phyloP scores from a whole-genome alignment of 2,329 filamentous ascomycete genomes.

The Achaetomium macrosporum region DNA sequence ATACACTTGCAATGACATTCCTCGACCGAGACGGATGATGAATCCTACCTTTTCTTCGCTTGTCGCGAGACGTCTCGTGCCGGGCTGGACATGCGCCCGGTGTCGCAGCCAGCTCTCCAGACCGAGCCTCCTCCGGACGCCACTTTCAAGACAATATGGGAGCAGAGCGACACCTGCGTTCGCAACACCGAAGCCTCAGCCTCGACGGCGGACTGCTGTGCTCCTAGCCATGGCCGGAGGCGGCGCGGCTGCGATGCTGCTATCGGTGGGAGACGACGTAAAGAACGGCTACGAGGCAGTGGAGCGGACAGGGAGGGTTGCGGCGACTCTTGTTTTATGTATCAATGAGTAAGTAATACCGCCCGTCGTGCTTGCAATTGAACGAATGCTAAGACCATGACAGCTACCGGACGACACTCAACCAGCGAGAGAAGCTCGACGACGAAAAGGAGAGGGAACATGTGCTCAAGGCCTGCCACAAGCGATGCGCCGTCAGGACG shows the following conservation, averaged over 20 bases:
- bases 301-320: constrained; percentile 74
- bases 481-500: constrained; percentile 85
- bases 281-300: constrained; percentile 69
- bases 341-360: constrained; percentile 78
- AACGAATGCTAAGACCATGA: neutral
- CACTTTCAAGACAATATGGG: constrained; percentile 19
- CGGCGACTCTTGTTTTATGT: constrained; percentile 66
- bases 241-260: constrained; percentile 40
- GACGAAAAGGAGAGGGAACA: constrained; percentile 59
- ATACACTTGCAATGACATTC: constrained; percentile 4
- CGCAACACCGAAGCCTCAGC: constrained; percentile 6
- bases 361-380: neutral
- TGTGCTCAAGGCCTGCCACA: constrained; percentile 78
- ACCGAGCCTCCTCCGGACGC: constrained; percentile 10
- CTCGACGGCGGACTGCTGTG: constrained; percentile 27
- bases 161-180: constrained; percentile 6
- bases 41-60: constrained; percentile 18
- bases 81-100: constrained; percentile 26
- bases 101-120: constrained; percentile 22
- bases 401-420: constrained; percentile 85
- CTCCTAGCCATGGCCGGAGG: constrained; percentile 47
- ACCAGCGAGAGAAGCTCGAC: constrained; percentile 55
- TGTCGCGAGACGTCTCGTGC: constrained; percentile 16
- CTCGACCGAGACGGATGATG: constrained; percentile 14
- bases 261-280: constrained; percentile 56